Conservation (phyloP, 768 basidiomycete species). For the Mycena galopus region DNA sequence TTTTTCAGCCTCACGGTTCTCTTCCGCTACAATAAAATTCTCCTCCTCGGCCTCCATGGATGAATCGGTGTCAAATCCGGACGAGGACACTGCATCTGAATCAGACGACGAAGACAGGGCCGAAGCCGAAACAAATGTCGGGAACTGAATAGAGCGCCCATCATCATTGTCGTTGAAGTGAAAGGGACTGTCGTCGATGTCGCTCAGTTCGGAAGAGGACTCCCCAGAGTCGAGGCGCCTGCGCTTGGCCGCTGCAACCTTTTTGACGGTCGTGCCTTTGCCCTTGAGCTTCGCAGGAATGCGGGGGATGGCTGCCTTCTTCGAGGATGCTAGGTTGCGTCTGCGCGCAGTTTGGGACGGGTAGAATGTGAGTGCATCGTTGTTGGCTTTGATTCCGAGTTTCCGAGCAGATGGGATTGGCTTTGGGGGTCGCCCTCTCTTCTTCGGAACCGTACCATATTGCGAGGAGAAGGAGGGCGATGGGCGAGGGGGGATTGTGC, state of each 20-base stretch:
- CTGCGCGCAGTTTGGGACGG: slow-evolving; percentile 31
- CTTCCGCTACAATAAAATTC: slow-evolving; percentile 66
- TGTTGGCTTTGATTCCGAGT: slow-evolving; percentile 38
- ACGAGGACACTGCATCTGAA: slow-evolving; percentile 53
- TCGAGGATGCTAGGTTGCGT: slow-evolving; percentile 39
- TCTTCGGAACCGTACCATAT: slow-evolving; percentile 53
- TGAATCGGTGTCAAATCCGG: slow-evolving; percentile 66
- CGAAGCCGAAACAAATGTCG: slow-evolving; percentile 79
- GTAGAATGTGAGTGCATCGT: slow-evolving; percentile 34
- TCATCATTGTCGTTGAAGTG: slow-evolving; percentile 49
- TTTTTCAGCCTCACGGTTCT: slow-evolving; percentile 53
- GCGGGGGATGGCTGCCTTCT: slow-evolving; percentile 28
- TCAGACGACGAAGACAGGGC: slow-evolving; percentile 63
- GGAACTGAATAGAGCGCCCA: slow-evolving; percentile 59
- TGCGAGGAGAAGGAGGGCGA: slow-evolving; percentile 34
- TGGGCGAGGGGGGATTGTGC: slow-evolving; percentile 29
- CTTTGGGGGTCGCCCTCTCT: slow-evolving; percentile 72
- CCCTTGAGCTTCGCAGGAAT: slow-evolving; percentile 45
- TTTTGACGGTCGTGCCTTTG: slow-evolving; percentile 47
- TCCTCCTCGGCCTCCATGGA: slow-evolving; percentile 74
- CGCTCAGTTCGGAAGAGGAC: slow-evolving; percentile 54
- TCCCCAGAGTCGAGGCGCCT: slow-evolving; percentile 47
- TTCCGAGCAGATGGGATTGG: slow-evolving; percentile 52
- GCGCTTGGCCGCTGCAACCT: slow-evolving; percentile 48
- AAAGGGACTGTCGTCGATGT: slow-evolving; percentile 48